Percentiles rank a stretch among this genome's conserved stretches.
phyloP scores from a whole-genome alignment of 1,139 yeast species.

The Blastobotrys indianensis region DNA sequence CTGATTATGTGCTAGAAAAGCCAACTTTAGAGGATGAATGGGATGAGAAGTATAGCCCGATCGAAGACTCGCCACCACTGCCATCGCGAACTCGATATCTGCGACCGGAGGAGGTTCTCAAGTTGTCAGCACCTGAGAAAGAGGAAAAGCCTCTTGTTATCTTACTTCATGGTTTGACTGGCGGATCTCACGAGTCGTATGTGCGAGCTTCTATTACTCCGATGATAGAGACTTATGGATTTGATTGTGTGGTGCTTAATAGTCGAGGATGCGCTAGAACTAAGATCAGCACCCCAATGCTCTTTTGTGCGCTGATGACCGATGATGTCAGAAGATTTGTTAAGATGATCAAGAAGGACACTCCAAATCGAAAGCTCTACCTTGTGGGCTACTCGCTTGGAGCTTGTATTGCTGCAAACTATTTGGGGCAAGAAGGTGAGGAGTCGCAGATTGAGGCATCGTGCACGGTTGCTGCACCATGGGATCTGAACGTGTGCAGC shows the following conservation, averaged over 20 bases:
- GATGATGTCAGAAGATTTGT: conserved; percentile 62
- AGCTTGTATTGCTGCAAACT: conserved; percentile 72
- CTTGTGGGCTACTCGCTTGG: conserved; percentile 85
- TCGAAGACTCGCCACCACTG: conserved; percentile 64
- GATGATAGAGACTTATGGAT: conserved; percentile 26
- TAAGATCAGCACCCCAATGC: conserved; percentile 63
- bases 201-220: conserved; percentile 49
- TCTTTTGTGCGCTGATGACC: conserved; percentile 72
- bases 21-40: conserved; percentile 47
- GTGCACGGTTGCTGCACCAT: conserved; percentile 66
- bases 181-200: conserved; percentile 87
- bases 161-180: conserved; percentile 79
- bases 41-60: conserved; percentile 47
- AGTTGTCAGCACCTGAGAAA: conserved; percentile 28
- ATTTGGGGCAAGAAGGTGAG: conserved; percentile 65
- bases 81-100: conserved; percentile 77
- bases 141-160: conserved; percentile 59
- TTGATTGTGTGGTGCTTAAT: conserved; percentile 72
- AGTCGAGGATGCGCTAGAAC: conserved; percentile 86
- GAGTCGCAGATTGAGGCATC: conserved; percentile 54
- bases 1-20: conserved; percentile 62
- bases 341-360: conserved; percentile 45
- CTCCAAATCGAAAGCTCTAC: conserved; percentile 70
- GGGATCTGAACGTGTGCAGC: conserved; percentile 68
- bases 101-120: conserved; percentile 44